Base-by-base conservation (phyloP, 2,329 filamentous ascomycete genomes). In the Neonectria neomacrospora region DNA sequence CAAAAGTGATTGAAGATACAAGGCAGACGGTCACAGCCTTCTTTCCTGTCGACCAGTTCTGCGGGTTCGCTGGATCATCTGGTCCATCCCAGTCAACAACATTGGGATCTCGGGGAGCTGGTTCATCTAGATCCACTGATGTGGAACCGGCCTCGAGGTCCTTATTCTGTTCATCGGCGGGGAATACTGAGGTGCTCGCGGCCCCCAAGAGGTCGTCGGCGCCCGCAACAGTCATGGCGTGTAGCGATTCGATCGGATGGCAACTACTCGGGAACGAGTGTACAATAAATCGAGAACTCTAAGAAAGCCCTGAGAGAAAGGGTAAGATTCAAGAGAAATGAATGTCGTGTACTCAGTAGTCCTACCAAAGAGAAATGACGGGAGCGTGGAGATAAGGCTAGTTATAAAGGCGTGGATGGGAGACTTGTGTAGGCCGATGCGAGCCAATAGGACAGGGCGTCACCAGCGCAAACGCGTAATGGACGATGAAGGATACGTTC, bases 31-130 rank as follows among this genome's bases (percentile, higher is more conserved):
- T 77, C 11, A 76, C 55, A 51, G 73, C 72, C 65, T 81, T 82
- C 42, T 71, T 72, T n/a, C 53, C 57, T 5, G 58, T 61, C 3
- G 80, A 69, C 87, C 88, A 91, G 72, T 91, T 91, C 66, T 84
- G 75, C 0, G 89, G 88, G 61, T 90, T 88, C 37, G 81, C 76
- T 1, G 83, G 83, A 58, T 89, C 87, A 58, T 86, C 75, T 0
- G 83, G 81, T 0, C 84, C 82, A 66, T 90, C 86, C 85, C 87
- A 91, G 61, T 82, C 83, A 12, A 90, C 83, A 12, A 87, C 76
- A 63, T 73, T 59, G 52, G 65, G 67, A 42, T 72, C 67, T 32
- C 55, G 61, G 22, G 62, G 56, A 50, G 42, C 14, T 45, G 58
- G n/a, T 6, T 70, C 68, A 10, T 73, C 64, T 20, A 69, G 41